Conservation (phyloP, 768 basidiomycete species). For the Boletales sp. region DNA sequence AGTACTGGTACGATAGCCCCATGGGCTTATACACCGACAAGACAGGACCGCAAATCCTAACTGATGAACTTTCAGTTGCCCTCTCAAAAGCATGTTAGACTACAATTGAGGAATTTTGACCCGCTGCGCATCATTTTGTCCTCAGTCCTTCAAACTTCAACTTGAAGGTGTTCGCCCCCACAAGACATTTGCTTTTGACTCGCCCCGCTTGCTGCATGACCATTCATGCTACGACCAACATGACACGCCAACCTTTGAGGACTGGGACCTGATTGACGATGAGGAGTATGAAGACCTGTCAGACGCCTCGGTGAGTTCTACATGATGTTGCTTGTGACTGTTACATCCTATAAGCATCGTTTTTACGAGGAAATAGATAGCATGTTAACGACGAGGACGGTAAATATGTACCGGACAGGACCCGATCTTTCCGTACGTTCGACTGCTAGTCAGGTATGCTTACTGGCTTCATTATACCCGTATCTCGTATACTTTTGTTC, state of each 20-base stretch:
- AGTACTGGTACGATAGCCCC: too few relatives aligned
- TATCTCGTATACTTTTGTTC: neutral
- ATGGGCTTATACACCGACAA: too few relatives aligned
- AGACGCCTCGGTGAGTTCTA: conserved; percentile 50
- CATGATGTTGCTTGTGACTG: conserved; percentile 6
- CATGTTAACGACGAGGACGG: conserved; percentile 38
- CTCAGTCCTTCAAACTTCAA: too few relatives aligned
- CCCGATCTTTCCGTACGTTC: conserved; percentile 77
- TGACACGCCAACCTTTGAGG: conserved; percentile 43
- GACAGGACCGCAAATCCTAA: too few relatives aligned
- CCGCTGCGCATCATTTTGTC: too few relatives aligned
- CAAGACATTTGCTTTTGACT: conserved; percentile 5
- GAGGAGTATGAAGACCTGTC: conserved; percentile 84
- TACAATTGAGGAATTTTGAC: too few relatives aligned
- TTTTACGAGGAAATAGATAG: conserved; percentile 12
- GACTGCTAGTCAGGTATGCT: conserved; percentile 68
- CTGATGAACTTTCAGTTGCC: too few relatives aligned
- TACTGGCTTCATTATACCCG: neutral
- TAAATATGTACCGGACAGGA: conserved; percentile 80
- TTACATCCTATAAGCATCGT: conserved; percentile 18
- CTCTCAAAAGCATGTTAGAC: too few relatives aligned
- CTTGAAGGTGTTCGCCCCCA: too few relatives aligned
- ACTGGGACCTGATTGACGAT: conserved; percentile 76
- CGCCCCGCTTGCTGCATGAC: neutral
- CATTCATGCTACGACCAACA: neutral